Evolutionary conservation across 352 stramenopile species (phyloP).

Genomic region (Halophytophthora polymorphica): DNA sequence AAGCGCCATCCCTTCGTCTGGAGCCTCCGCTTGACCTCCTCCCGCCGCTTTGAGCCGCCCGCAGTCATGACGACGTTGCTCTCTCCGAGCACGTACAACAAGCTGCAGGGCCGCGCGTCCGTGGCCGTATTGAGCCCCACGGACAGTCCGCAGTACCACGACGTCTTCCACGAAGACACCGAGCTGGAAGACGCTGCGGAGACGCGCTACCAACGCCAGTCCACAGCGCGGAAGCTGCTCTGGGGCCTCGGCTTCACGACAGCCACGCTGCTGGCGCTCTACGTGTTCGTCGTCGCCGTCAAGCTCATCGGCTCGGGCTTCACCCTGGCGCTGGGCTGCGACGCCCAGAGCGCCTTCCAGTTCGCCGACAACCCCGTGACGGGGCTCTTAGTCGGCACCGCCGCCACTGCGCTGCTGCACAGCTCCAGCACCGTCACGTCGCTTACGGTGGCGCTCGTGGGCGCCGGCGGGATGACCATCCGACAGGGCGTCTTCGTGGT

Average conservation of each 20-base stretch:
- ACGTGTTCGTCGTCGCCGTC: slow-evolving; percentile 77
- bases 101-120: slow-evolving; percentile 33
- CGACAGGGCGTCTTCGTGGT: slow-evolving; percentile 85
- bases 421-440: slow-evolving; percentile 72
- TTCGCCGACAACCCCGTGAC: slow-evolving; percentile 69
- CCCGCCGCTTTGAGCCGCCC: background rate
- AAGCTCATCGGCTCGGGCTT: slow-evolving; percentile 69
- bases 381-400: slow-evolving; percentile 62
- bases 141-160: slow-evolving; percentile 13
- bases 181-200: slow-evolving; percentile 12
- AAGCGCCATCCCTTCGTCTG: no score
- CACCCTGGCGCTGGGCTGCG: slow-evolving; percentile 59
- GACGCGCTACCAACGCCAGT: slow-evolving; percentile 2
- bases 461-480: slow-evolving; percentile 60
- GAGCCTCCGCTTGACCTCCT: no score
- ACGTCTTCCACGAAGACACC: background rate
- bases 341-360: slow-evolving; percentile 52
- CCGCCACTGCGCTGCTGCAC: slow-evolving; percentile 63
- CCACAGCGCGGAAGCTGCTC: slow-evolving; percentile 15
- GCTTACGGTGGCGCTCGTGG: slow-evolving; percentile 60
- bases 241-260: slow-evolving; percentile 23
- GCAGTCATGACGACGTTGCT: slow-evolving; percentile 11
- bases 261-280: slow-evolving; percentile 48
- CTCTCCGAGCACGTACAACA: slow-evolving; percentile 20
- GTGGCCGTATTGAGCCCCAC: slow-evolving; percentile 25